Conservation (phyloP, 306 rosid genomes). For the Abrus pulchellus region DNA sequence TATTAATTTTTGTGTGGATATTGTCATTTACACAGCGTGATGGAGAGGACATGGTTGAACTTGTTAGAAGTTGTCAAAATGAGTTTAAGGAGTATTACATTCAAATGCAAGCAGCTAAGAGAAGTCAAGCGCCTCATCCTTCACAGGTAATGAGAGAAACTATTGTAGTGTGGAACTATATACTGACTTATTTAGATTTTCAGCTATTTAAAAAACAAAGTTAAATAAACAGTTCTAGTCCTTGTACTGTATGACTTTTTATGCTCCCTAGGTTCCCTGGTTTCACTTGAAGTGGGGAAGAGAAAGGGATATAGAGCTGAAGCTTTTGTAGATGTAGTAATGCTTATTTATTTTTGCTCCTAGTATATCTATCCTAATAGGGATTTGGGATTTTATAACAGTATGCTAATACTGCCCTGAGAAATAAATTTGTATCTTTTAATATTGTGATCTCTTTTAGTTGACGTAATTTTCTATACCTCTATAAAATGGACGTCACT, state of each 20-base stretch:
- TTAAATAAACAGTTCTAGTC: constrained; percentile 8
- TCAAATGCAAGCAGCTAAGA: constrained; percentile 97
- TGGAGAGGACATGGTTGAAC: constrained; percentile 86
- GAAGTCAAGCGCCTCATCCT: constrained; percentile 94
- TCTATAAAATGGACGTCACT: constrained; percentile 4
- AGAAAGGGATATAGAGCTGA: constrained; percentile 18
- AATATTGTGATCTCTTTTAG: constrained; percentile 15
- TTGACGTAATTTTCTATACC: constrained; percentile 9
- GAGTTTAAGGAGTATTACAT: constrained; percentile 96
- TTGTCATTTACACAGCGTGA: constrained; percentile 72
- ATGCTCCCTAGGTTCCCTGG: not conserved
- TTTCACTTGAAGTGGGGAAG: not conserved
- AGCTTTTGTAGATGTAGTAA: constrained; percentile 3
- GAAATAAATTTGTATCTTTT: constrained; percentile 6
- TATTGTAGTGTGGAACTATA: constrained; percentile 29
- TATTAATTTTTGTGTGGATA: constrained; percentile 1
- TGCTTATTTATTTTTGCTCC: constrained; percentile 29
- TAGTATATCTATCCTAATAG: not conserved
- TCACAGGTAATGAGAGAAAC: constrained; percentile 71
- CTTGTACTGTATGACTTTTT: constrained; percentile 9
- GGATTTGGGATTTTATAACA: constrained; percentile 12
- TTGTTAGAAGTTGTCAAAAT: constrained; percentile 73
- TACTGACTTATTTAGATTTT: constrained; percentile 29
- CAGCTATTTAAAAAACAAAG: constrained; percentile 14
- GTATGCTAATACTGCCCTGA: constrained; percentile 5